These are phyloP conservation scores for Alternaria brassicae DNA, from an alignment of 2,329 filamentous ascomycete species.

Conservation along the genomic window DNA sequence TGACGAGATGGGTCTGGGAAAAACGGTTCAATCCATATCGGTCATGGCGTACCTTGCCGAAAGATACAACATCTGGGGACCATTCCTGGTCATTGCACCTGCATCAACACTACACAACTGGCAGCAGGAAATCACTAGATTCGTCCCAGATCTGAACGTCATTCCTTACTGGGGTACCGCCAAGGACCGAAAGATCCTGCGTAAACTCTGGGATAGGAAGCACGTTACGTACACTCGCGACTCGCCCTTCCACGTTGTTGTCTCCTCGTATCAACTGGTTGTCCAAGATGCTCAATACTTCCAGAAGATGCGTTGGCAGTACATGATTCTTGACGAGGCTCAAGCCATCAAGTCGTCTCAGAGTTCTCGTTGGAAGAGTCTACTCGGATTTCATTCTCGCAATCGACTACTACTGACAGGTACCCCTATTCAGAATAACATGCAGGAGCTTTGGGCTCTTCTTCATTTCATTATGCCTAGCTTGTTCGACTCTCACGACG, in stretches of 20 bases:
- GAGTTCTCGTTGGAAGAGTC: slow-evolving; percentile 95
- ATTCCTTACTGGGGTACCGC: slow-evolving; percentile 97
- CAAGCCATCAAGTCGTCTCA: slow-evolving; percentile 98
- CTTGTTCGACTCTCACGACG: slow-evolving; percentile 91
- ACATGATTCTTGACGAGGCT: slow-evolving; percentile 99
- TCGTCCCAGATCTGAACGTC: slow-evolving; percentile 93
- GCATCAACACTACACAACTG: slow-evolving; percentile 98
- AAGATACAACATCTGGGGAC: slow-evolving; percentile 97
- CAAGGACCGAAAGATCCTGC: slow-evolving; percentile 90
- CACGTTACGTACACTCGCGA: slow-evolving; percentile 94
- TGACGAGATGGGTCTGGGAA: slow-evolving; percentile 99
- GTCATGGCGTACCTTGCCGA: slow-evolving; percentile 99
- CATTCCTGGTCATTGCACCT: slow-evolving; percentile 94
- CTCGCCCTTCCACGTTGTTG: slow-evolving; percentile 91
- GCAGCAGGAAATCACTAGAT: slow-evolving; percentile 97
- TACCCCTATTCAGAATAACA: slow-evolving; percentile 99
- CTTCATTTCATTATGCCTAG: slow-evolving; percentile 99
- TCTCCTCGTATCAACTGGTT: slow-evolving; percentile 97
- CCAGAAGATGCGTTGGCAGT: slow-evolving; percentile 99
- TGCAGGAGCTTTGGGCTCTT: slow-evolving; percentile 98
- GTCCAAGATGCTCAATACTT: slow-evolving; percentile 97
- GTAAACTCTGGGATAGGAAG: slow-evolving; percentile 99
- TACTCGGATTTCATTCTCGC: slow-evolving; percentile 92
- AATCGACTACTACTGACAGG: slow-evolving; percentile 93
- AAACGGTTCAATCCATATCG: slow-evolving; percentile 98